Percentiles rank a stretch among this genome's conserved stretches.
phyloP scores from a whole-genome alignment of 495 filamentous ascomycete species.

The Podospora pseudopauciseta region DNA sequence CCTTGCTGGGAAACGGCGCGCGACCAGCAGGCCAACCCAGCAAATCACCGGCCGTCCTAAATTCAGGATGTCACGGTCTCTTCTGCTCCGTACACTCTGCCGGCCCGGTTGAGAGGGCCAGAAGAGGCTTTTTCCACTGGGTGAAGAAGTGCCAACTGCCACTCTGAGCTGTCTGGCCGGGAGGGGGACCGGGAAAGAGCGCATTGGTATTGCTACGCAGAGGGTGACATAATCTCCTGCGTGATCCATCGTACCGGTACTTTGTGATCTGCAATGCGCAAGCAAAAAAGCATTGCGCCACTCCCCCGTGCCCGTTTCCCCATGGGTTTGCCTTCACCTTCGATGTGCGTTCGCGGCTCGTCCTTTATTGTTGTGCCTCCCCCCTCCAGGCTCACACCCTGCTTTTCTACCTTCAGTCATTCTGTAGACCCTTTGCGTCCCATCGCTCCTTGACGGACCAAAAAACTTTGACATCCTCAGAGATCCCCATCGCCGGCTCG shows the following conservation, averaged over 20 bases:
- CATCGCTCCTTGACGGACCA: slow-evolving; percentile 27
- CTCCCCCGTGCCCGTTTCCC: background rate
- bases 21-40: slow-evolving; percentile 15
- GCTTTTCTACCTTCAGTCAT: slow-evolving; percentile 19
- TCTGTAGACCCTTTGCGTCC: slow-evolving; percentile 14
- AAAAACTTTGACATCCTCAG: slow-evolving; percentile 21
- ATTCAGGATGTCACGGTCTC: slow-evolving; percentile 5
- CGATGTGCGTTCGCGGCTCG: slow-evolving; percentile 3
- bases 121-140: background rate
- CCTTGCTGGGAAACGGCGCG: slow-evolving; percentile 11
- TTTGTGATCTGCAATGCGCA: background rate
- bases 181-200: background rate
- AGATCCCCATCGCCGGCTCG: slow-evolving; percentile 25
- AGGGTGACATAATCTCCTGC: background rate
- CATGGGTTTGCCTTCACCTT: slow-evolving; percentile 5
- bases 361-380: slow-evolving; percentile 18
- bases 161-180: background rate
- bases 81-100: slow-evolving; percentile 6
- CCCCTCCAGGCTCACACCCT: slow-evolving; percentile 7
- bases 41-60: slow-evolving; percentile 15
- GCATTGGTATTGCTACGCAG: background rate
- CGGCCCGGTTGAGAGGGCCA: background rate
- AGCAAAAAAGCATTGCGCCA: background rate
- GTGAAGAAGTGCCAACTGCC: background rate
- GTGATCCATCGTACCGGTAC: background rate